Evolutionary conservation across 192 early-diverging fungal species (phyloP).

Genomic region (Backusella mclennaniae): DNA sequence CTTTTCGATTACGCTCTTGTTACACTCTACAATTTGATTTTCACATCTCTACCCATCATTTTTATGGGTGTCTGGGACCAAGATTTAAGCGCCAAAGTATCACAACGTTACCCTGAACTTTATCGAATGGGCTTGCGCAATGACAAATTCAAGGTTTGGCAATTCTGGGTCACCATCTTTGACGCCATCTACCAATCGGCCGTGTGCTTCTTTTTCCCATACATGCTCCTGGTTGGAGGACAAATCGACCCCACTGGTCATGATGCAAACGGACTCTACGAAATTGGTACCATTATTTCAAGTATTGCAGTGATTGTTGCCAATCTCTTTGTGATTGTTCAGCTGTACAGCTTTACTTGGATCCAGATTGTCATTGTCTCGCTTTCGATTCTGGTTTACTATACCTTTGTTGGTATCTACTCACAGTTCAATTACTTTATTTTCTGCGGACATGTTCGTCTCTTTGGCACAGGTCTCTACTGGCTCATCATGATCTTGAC

Average conservation of each 20-base stretch:
- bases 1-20: constrained; percentile 89
- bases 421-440: constrained; percentile 39
- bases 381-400: constrained; percentile 52
- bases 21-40: constrained; percentile 83
- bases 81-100: constrained; percentile 68
- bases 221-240: constrained; percentile 46
- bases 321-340: constrained; percentile 78
- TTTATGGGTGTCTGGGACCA: constrained; percentile 77
- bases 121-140: constrained; percentile 75
- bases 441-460: constrained; percentile 36
- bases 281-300: constrained; percentile 71
- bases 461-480: constrained; percentile 65
- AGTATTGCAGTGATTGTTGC: constrained; percentile 70
- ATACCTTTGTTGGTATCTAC: constrained; percentile 62
- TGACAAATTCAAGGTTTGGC: constrained; percentile 67
- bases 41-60: constrained; percentile 83
- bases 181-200: constrained; percentile 75
- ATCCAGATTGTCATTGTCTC: constrained; percentile 51
- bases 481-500: constrained; percentile 68
- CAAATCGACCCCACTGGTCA: constrained; percentile 37
- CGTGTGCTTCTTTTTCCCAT: constrained; percentile 67
- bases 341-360: constrained; percentile 76
- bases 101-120: constrained; percentile 72
- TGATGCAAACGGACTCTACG: constrained; percentile 57
- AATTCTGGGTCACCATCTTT: constrained; percentile 73